A percentile compares a stretch with the other conserved stretches of the same genome.
These are phyloP conservation scores for Syzygium syzygioides DNA, from an alignment of 441 rosid genomes.

Conservation along the genomic window DNA sequence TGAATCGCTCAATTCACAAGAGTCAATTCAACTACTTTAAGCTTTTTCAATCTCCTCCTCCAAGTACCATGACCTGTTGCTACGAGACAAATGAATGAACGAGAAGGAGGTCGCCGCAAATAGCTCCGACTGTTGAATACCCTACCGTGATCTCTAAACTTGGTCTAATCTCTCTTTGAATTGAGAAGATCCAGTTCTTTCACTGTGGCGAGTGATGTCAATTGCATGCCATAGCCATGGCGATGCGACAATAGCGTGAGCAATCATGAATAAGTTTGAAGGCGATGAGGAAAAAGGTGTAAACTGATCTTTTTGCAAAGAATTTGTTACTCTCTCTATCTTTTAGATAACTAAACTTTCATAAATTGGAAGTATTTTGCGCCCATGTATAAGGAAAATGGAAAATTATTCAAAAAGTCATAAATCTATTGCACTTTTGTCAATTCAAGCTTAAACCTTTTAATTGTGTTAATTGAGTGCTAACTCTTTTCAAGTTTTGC, in stretches of 20 bases:
- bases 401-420: too few species aligned
- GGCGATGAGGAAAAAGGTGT: neutral
- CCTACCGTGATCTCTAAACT: neutral
- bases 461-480: too few species aligned
- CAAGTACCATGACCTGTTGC: neutral
- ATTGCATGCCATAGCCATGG: neutral
- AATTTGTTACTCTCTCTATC: neutral
- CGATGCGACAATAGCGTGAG: neutral
- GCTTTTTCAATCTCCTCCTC: neutral
- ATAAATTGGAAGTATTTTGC: neutral
- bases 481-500: too few species aligned
- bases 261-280: neutral
- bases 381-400: neutral
- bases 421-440: too few species aligned
- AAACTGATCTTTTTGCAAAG: neutral
- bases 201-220: neutral
- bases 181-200: neutral
- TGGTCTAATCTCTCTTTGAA: neutral
- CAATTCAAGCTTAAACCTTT: too few species aligned
- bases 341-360: neutral
- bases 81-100: neutral
- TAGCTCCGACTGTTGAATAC: neutral
- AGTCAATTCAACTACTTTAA: neutral
- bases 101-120: neutral
- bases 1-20: neutral